These are phyloP conservation scores for Lumnitzera littorea DNA, from an alignment of 345 rosid genomes.

Conservation along the genomic window DNA sequence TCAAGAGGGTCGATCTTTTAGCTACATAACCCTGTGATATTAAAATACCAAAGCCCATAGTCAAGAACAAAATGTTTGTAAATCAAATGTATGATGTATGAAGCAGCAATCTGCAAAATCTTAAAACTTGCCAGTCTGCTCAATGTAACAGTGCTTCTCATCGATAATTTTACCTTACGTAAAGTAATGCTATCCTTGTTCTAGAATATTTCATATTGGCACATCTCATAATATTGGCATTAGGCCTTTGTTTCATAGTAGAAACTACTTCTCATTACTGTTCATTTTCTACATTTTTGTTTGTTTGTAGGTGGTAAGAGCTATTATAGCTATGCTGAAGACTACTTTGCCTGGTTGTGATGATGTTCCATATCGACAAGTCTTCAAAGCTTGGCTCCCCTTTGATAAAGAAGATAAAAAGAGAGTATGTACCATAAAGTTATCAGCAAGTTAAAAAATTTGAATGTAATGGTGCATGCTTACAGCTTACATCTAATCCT, in stretches of 20 bases:
- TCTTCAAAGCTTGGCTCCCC: slow-evolving; percentile 80
- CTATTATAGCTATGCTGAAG: slow-evolving; percentile 75
- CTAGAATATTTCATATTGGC: no score
- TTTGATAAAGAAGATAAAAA: slow-evolving; percentile 80
- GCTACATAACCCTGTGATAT: no score
- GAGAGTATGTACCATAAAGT: slow-evolving; percentile 33
- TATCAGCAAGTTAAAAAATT: background rate
- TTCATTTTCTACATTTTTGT: slow-evolving; percentile 9
- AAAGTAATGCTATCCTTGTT: background rate
- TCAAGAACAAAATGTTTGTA: no score
- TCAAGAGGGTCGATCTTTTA: no score
- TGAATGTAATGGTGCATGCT: background rate
- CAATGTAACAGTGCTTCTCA: no score
- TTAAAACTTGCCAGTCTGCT: no score
- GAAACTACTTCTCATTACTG: background rate
- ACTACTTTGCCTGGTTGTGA: slow-evolving; percentile 69
- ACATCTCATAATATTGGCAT: no score
- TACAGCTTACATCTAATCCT: background rate
- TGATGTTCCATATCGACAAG: slow-evolving; percentile 76
- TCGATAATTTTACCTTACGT: background rate
- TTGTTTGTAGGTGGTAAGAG: slow-evolving; percentile 52
- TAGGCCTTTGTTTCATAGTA: no score
- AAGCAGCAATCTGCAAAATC: no score
- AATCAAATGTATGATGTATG: no score
- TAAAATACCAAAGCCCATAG: no score